Evolutionary conservation across 495 filamentous ascomycete species (phyloP).

Genomic region (Durotheca rogersii): DNA sequence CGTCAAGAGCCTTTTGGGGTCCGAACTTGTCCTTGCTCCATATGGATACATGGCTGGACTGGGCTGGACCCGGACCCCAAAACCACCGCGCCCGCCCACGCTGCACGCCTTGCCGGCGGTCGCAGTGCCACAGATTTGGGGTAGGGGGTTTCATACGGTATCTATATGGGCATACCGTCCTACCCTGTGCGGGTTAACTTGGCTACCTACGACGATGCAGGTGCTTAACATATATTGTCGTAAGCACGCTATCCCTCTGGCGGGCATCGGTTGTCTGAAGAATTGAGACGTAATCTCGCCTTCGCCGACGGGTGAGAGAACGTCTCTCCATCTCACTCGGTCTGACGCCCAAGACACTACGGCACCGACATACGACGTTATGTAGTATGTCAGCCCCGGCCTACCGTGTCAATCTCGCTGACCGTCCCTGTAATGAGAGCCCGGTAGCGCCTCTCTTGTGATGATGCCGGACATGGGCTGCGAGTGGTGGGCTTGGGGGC

Average conservation of each 20-base stretch:
- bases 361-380: no score
- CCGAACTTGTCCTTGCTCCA: conserved; percentile 22
- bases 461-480: neutral
- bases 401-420: conserved; percentile 1
- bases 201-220: conserved; percentile 11
- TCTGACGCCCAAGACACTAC: conserved; percentile 24
- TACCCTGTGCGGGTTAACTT: conserved; percentile 7
- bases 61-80: neutral
- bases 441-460: conserved; percentile 3
- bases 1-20: conserved; percentile 28
- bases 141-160: conserved; percentile 16
- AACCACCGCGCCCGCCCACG: no score
- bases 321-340: conserved; percentile 9
- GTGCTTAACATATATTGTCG: conserved; percentile 5
- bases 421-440: neutral
- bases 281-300: conserved; percentile 28
- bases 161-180: conserved; percentile 15
- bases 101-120: neutral
- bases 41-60: conserved; percentile 7
- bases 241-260: conserved; percentile 17
- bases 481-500: conserved; percentile 15
- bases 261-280: conserved; percentile 10
- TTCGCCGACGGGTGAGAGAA: conserved; percentile 18
- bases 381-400: conserved; percentile 23
- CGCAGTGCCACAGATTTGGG: neutral